Evolutionary conservation across 176 grass and related monocot genomes (phyloP).

Genomic region (Rhynchospora tenuis): DNA sequence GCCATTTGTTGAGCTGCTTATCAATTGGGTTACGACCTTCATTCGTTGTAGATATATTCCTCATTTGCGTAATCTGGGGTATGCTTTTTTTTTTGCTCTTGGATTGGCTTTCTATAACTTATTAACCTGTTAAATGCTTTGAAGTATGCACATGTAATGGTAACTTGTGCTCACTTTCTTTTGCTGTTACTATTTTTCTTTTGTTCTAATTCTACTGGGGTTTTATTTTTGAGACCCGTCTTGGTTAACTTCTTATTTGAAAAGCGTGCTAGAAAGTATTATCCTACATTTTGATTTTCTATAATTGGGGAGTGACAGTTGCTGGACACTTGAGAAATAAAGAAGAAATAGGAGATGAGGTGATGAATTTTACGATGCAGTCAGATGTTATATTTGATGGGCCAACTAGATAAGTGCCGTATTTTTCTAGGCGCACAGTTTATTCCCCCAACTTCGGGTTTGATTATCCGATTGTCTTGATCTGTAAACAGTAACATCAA

Average conservation of each 20-base stretch:
- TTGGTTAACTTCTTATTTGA: neutral
- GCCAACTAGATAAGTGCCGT: neutral
- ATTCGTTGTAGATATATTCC: conserved; percentile 19
- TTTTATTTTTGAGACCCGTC: neutral
- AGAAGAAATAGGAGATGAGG: neutral
- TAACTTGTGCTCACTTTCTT: neutral
- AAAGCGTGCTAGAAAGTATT: neutral
- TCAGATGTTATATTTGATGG: neutral
- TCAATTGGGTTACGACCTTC: conserved; percentile 13
- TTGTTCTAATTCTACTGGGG: neutral
- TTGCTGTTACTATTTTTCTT: neutral
- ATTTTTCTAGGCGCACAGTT: neutral
- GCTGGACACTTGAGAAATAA: neutral
- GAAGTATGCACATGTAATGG: conserved; percentile 2
- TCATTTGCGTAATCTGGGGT: conserved; percentile 8
- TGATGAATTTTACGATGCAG: neutral
- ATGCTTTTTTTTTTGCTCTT: neutral
- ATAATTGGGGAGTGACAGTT: neutral
- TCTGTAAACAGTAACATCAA: neutral
- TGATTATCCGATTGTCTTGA: neutral
- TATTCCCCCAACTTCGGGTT: neutral
- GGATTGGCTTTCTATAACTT: neutral
- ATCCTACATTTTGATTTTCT: neutral
- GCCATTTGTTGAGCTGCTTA: conserved; percentile 15
- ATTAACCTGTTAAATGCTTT: conserved; percentile 11